Evolutionary conservation across 2,329 filamentous ascomycete species (phyloP).

Genomic region (Xylariaceae sp.): DNA sequence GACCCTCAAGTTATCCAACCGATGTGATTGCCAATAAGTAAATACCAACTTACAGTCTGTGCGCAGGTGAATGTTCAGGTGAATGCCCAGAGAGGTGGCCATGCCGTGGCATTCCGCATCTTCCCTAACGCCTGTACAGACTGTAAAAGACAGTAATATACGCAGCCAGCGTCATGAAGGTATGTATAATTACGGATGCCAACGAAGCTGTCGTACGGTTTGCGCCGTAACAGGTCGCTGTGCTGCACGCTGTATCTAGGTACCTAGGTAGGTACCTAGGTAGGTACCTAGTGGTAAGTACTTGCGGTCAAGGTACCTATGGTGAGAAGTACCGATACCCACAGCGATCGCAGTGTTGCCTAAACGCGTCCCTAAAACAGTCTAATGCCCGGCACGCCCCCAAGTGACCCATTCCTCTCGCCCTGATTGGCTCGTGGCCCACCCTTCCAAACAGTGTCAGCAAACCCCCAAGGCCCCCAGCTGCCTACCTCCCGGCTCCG

Average conservation of each 20-base stretch:
- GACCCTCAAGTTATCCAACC: background rate
- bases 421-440: conserved; percentile 6
- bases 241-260: too few relatives aligned
- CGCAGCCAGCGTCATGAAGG: too few relatives aligned
- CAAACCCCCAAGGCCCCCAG: conserved; percentile 1
- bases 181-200: too few relatives aligned
- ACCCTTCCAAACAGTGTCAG: conserved; percentile 5
- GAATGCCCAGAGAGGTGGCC: too few relatives aligned
- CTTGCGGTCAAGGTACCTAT: background rate
- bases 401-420: background rate
- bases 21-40: too few relatives aligned
- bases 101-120: too few relatives aligned
- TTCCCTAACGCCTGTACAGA: too few relatives aligned
- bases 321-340: background rate
- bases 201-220: too few relatives aligned
- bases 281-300: background rate
- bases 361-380: background rate
- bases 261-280: background rate
- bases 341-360: background rate
- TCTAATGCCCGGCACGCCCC: background rate
- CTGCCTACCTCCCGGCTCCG: background rate
- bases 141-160: too few relatives aligned
- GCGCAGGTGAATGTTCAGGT: too few relatives aligned
- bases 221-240: too few relatives aligned
- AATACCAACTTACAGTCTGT: too few relatives aligned